Evolutionary conservation across 441 rosid species (phyloP), one percentile per base, ranked within the genome.

Genomic region (Geranium incanum): DNA sequence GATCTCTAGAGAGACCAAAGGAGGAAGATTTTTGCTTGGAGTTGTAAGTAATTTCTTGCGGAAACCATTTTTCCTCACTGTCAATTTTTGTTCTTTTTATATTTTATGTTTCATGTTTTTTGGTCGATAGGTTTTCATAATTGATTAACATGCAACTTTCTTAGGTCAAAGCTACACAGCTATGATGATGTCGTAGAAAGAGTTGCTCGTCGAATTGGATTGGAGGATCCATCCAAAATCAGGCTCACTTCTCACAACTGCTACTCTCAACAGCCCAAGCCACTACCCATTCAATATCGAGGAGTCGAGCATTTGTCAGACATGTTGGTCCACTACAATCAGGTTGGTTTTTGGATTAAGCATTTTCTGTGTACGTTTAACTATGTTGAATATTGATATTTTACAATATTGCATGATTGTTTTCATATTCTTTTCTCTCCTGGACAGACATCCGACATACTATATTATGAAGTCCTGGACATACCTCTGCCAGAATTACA

Each of bases 221-320:
- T 90, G 81, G 93, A 87, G 63, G 97, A 92, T 80, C 86, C 98
- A 70, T 86, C 95, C 39, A 95, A 92, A 83, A 81, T 95, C 74
- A 85, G 98, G 81, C 87, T 95, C 62, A 95, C 97, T 52, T 81
- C 98, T 83, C 97, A 92, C 85, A 95, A 92, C 82, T 95, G 95
- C 87, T 88, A 95, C 82, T 90, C 99, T 76, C 98, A 89, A 85
- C 97, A 90, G 79, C 98, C 99, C 67, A 92, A 95, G 80, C 97
- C 99, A 36, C 95, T 88, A 69, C 90, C 97, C 18, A 84, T 95
- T 36, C 92, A 88, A 78, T 92, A 88, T 78, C 89, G 86, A 70
- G 97, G 99, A 72, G 85, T 88, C 36, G 90, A 92, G 66, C 95
- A 78, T 84, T 81, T 94, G 75, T 82, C 89, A 15, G 98, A 95